phyloP scores from a whole-genome alignment of 2,329 filamentous ascomycete species.

The Clarireedia monteithiana region DNA sequence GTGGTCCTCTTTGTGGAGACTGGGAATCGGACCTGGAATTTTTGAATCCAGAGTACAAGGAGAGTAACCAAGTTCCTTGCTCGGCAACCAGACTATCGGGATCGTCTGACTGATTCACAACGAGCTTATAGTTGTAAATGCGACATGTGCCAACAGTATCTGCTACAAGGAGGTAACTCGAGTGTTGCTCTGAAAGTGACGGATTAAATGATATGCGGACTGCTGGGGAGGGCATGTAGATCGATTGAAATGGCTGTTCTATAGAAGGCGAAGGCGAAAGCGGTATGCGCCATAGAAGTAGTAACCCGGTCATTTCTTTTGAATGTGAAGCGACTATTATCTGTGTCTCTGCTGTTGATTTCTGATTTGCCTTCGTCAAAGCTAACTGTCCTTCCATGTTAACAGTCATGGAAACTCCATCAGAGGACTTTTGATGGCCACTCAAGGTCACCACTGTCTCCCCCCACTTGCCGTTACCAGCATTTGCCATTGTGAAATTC shows the following conservation, averaged over 20 bases:
- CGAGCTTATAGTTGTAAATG: conserved; percentile 52
- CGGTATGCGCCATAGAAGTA: conserved; percentile 51
- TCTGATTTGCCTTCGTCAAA: conserved; percentile 12
- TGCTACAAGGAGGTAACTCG: conserved; percentile 50
- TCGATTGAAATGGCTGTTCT: conserved; percentile 50
- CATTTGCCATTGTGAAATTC: conserved; percentile 44
- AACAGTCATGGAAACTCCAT: conserved; percentile 49
- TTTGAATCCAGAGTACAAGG: conserved; percentile 41
- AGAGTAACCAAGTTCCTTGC: conserved; percentile 58
- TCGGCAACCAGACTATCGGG: conserved; percentile 27
- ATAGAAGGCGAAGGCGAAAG: conserved; percentile 29
- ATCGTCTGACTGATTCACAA: conserved; percentile 40
- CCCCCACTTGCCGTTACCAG: conserved; percentile 56
- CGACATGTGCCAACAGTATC: conserved; percentile 48
- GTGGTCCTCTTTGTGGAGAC: conserved; percentile 38
- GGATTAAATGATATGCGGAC: conserved; percentile 54
- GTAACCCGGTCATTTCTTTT: conserved; percentile 48
- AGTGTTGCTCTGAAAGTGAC: conserved; percentile 33
- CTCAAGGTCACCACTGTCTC: conserved; percentile 47
- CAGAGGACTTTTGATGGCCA: conserved; percentile 45
- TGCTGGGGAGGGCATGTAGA: conserved; percentile 48
- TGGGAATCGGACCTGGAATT: conserved; percentile 16
- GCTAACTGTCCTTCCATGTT: conserved; percentile 31
- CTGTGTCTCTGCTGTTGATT: conserved; percentile 29
- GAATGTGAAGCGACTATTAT: conserved; percentile 54